These are phyloP conservation scores for Aureobasidium namibiae DNA, from an alignment of 2,329 filamentous ascomycete species.

Conservation along the genomic window DNA sequence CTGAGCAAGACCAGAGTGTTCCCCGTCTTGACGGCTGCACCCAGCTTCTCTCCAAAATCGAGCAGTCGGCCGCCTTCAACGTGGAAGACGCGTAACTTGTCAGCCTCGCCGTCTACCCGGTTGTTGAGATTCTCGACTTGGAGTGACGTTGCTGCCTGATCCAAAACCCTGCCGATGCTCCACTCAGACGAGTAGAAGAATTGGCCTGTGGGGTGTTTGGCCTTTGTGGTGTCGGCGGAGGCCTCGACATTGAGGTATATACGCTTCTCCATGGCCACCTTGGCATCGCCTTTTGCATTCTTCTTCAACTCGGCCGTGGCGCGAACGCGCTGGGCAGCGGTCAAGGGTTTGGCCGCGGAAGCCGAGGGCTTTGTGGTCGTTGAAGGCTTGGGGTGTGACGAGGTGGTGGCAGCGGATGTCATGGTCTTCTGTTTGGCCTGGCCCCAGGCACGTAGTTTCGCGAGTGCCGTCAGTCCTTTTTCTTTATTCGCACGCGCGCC, in stretches of 20 bases:
- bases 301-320: conserved; percentile 75
- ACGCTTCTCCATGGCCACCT: conserved; percentile 72
- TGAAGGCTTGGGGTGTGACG: background rate
- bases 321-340: conserved; percentile 55
- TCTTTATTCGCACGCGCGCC: conserved; percentile 50
- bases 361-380: background rate
- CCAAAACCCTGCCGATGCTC: conserved; percentile 78
- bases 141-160: conserved; percentile 66
- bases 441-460: conserved; percentile 72
- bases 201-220: conserved; percentile 62
- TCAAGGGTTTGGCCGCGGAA: conserved; percentile 29
- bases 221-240: conserved; percentile 72
- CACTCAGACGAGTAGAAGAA: conserved; percentile 57
- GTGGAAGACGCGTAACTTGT: conserved; percentile 81
- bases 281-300: conserved; percentile 81
- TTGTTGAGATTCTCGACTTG: conserved; percentile 84
- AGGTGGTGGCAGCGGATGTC: conserved; percentile 12
- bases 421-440: conserved; percentile 47
- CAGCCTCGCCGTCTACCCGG: conserved; percentile 63
- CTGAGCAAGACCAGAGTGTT: conserved; percentile 85
- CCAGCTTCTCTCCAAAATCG: conserved; percentile 82
- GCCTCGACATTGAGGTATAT: conserved; percentile 88
- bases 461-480: conserved; percentile 65
- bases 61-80: conserved; percentile 81
- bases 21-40: conserved; percentile 62